phyloP scores from a whole-genome alignment of 345 rosid species.

The Salix exigua region DNA sequence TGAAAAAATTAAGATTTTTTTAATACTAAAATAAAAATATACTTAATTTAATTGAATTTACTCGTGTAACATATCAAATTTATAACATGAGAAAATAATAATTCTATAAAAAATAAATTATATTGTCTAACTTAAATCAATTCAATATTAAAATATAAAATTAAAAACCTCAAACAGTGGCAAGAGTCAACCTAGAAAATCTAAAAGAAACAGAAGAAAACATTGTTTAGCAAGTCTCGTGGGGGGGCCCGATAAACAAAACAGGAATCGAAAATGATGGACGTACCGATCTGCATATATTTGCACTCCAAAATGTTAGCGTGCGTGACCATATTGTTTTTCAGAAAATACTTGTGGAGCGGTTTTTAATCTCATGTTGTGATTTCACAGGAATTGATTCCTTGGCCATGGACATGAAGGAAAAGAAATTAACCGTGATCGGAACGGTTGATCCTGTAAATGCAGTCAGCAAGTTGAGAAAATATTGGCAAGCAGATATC shows the following conservation, averaged over 20 bases:
- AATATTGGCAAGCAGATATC: conserved; percentile 69
- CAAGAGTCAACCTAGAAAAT: too few relatives aligned
- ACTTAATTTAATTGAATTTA: too few relatives aligned
- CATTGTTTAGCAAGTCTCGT: too few relatives aligned
- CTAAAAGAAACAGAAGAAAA: too few relatives aligned
- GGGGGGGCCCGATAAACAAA: background rate
- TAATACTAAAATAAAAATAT: too few relatives aligned
- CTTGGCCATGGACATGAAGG: conserved; percentile 78
- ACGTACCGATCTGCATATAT: background rate
- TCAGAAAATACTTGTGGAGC: background rate
- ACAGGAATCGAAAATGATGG: background rate
- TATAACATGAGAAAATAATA: too few relatives aligned
- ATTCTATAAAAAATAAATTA: too few relatives aligned
- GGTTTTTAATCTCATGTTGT: background rate
- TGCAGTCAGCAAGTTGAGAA: conserved; percentile 71
- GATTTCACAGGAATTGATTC: conserved; percentile 65
- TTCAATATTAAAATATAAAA: too few relatives aligned
- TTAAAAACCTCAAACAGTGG: too few relatives aligned
- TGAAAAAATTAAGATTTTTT: too few relatives aligned
- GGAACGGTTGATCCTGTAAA: conserved; percentile 75
- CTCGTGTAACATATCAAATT: too few relatives aligned
- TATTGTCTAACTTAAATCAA: too few relatives aligned
- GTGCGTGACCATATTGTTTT: background rate
- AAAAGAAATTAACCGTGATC: conserved; percentile 59
- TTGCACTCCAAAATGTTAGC: background rate